These are phyloP conservation scores for Gentiana macrophylla DNA, from an alignment of 257 asterid genomes.

Conservation along the genomic window DNA sequence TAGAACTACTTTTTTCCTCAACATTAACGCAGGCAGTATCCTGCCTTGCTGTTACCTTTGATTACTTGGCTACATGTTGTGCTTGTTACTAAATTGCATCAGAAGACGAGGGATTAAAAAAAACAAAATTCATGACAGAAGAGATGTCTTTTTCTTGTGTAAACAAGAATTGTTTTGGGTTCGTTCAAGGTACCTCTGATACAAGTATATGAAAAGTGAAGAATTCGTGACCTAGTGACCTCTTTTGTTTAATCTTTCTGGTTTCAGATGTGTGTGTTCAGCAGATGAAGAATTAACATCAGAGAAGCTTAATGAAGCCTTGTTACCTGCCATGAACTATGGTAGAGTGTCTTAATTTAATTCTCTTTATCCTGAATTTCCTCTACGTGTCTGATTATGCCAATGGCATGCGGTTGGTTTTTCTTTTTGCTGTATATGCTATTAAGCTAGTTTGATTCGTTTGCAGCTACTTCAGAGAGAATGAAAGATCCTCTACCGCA, in stretches of 20 bases:
- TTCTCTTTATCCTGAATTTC: not conserved
- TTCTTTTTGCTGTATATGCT: not conserved
- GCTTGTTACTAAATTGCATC: too few species aligned
- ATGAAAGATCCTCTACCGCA: constrained; percentile 25
- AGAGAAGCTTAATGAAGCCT: constrained; percentile 38
- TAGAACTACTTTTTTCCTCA: too few species aligned
- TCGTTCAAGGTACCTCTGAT: too few species aligned
- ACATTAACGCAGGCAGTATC: too few species aligned
- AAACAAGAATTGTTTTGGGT: too few species aligned
- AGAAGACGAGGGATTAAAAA: too few species aligned
- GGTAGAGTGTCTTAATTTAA: constrained; percentile 23
- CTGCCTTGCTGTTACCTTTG: too few species aligned
- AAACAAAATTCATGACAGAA: too few species aligned
- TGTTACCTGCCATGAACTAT: constrained; percentile 33
- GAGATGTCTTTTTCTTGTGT: too few species aligned
- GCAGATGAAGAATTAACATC: constrained; percentile 53
- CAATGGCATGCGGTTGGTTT: not conserved
- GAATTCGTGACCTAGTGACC: too few species aligned
- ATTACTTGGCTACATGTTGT: too few species aligned
- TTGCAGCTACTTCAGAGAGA: constrained; percentile 38
- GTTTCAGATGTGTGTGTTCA: constrained; percentile 61
- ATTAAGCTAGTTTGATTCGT: constrained; percentile 11
- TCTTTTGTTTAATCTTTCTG: not conserved
- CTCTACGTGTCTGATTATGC: not conserved
- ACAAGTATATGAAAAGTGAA: too few species aligned